Percentiles rank a stretch among this genome's conserved stretches.
These are phyloP conservation scores for Kodamaea fungicola DNA, from an alignment of 1,139 yeast genomes.

Conservation along the genomic window DNA sequence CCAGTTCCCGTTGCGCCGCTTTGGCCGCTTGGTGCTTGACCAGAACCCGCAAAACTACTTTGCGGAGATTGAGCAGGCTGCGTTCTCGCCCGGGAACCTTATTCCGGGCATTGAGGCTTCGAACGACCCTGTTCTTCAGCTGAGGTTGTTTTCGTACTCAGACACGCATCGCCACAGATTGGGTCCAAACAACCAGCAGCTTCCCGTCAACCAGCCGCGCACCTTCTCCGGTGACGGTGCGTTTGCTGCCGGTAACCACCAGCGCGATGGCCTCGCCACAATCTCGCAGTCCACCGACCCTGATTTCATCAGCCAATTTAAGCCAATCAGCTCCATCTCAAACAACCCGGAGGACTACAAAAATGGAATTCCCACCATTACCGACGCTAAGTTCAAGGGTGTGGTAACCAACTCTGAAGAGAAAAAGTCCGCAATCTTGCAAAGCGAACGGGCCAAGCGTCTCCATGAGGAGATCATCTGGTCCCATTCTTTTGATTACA, in stretches of 20 bases:
- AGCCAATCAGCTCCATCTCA: constrained; percentile 20
- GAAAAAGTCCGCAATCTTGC: constrained; percentile 23
- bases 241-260: constrained; percentile 36
- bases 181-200: constrained; percentile 29
- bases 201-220: constrained; percentile 26
- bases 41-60: constrained; percentile 56
- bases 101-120: constrained; percentile 60
- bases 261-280: constrained; percentile 35
- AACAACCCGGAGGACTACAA: constrained; percentile 12
- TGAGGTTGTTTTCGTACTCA: constrained; percentile 55
- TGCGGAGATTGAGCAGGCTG: constrained; percentile 60
- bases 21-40: constrained; percentile 53
- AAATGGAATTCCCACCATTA: constrained; percentile 19
- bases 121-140: constrained; percentile 58
- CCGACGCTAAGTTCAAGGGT: constrained; percentile 21
- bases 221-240: constrained; percentile 15
- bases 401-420: constrained; percentile 22
- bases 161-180: constrained; percentile 62
- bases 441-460: constrained; percentile 20
- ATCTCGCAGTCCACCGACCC: constrained; percentile 26
- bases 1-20: constrained; percentile 55
- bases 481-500: constrained; percentile 33
- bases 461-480: constrained; percentile 36
- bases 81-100: constrained; percentile 57
- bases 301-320: constrained; percentile 25